Evolutionary conservation across 805 yeast genomes (phyloP), one percentile per base, ranked within the genome.

Genomic region (Teunomyces barrocoloradensis): DNA sequence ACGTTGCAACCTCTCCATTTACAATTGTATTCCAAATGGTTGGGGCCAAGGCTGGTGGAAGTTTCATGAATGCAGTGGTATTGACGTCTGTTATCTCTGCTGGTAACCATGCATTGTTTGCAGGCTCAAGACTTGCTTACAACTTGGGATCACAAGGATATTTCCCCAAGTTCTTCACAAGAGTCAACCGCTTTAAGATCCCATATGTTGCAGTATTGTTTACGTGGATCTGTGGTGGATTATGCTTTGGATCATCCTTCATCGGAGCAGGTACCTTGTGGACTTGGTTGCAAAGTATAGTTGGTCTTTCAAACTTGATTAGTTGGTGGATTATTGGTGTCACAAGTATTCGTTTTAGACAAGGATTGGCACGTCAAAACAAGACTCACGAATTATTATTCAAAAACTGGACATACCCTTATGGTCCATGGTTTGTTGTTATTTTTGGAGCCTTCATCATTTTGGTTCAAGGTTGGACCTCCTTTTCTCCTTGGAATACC

Each of bases 161-260:
- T 51, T 62, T 73, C 44, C 79, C 79, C 29, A 68, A 67, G 51
- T 41, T 74, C 29, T 70, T 78, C 47, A 69, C 78, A 12, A 55
- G 59, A 45, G 64, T 65, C 13, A 77, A 75, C 53, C 58, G 79
- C 18, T 74, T 59, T 55, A 65, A 73, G 45, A 69, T 73, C 13
- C 82, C 82, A 13, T 76, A 75, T 52, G 76, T 77, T 15, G 78
- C 80, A 0, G 80, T 78, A 1, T 39, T 69, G 2, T 56, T 71
- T 27, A 80, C 85, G 21, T 79, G 82, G 78, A 56, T 74, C 3
- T 66, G 74, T 28, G 80, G 84, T 37, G 84, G 83, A 0, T 64
- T 80, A 40, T 80, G 84, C 58, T 82, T 82, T 55, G 86, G 81
- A 1, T 75, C 84, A 3, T 78, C 83, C 1, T 78, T 77, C 53